Evolutionary conservation across 2,329 filamentous ascomycete species (phyloP).

Genomic region (Tolypocladium tropicale): DNA sequence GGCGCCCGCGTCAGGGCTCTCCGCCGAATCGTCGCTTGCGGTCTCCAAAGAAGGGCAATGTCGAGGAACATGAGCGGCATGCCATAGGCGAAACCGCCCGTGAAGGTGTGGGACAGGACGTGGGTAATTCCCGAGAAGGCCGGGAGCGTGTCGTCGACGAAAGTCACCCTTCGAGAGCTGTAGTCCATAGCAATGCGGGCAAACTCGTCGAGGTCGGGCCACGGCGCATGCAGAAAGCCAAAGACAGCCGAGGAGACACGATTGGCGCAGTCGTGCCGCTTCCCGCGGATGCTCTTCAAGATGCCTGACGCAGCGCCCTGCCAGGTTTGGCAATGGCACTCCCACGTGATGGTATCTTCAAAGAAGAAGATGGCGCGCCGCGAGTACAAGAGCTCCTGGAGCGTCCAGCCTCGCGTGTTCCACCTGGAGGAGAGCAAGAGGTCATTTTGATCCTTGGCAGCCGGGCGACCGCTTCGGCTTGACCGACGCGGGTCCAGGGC

Average conservation of each 20-base stretch:
- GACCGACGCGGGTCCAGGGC: slow-evolving; percentile 24
- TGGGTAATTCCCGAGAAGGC: slow-evolving; percentile 33
- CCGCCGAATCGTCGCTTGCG: slow-evolving; percentile 30
- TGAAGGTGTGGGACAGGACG: slow-evolving; percentile 28
- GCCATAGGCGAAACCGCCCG: slow-evolving; percentile 32
- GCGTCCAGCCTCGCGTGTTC: slow-evolving; percentile 31
- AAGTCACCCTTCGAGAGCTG: slow-evolving; percentile 26
- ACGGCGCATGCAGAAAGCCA: slow-evolving; percentile 29
- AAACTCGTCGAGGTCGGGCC: slow-evolving; percentile 36
- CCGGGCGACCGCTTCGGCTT: slow-evolving; percentile 12
- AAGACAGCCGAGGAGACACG: slow-evolving; percentile 20
- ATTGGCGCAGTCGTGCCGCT: slow-evolving; percentile 20
- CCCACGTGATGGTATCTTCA: slow-evolving; percentile 31
- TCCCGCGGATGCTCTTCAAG: slow-evolving; percentile 20
- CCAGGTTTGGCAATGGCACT: slow-evolving; percentile 35
- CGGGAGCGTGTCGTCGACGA: slow-evolving; percentile 30
- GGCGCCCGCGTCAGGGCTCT: slow-evolving; percentile 23
- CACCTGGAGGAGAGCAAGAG: slow-evolving; percentile 27
- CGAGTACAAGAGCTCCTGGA: slow-evolving; percentile 32
- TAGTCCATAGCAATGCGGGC: slow-evolving; percentile 33
- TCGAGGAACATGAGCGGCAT: slow-evolving; percentile 37
- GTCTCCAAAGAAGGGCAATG: slow-evolving; percentile 33
- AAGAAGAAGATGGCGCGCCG: slow-evolving; percentile 33
- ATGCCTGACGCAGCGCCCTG: slow-evolving; percentile 21
- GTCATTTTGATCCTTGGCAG: slow-evolving; percentile 23